Evolutionary conservation across 257 asterid genomes (phyloP), one percentile per base, ranked within the genome.

Genomic region (Sherardia arvensis): DNA sequence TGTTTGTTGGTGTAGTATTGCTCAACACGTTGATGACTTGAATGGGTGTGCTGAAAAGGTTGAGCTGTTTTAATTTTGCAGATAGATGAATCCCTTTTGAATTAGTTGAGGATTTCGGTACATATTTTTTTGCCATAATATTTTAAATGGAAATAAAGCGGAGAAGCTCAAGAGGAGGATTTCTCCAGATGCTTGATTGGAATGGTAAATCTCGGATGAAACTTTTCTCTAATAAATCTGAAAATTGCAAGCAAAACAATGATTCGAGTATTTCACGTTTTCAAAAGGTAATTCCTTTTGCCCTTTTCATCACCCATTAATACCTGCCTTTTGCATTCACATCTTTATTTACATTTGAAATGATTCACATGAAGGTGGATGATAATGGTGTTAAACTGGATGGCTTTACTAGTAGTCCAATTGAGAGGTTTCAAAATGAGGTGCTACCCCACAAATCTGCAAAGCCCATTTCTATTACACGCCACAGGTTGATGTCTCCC

Each of bases 121-220:
- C 62, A 45, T 47, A 38, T 73, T 25, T 71, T 69, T 30, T 65
- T 72, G 65, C 51, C 14, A 30, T 71, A 49, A 55, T 69, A 66
- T 72, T 73, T 65, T 43, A 63, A 68, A 93, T 93, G 99, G 99
- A 90, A 82, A 83, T 83, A 27, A 97, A 90, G 54, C 90, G 87
- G 75, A 78, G 88, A 77, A 86, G 82, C 28, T 79, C 68, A 5
- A 93, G 83, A 70, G 97, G 97, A 36, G 92, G 99, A 34, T 83
- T 93, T 71, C 82, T 90, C 62, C 99, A 93, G 82, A 73, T 92
- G 83, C 89, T 92, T 59, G 99, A 92, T 77, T 92, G 99, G 99
- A 89, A 89, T 70, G 83, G 53, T 62, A 92, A 87, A 78, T 89
- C 99, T 54, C 80, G 91, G 54, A 92, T 87, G 87, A 92, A 84